Evolutionary conservation across 2,329 filamentous ascomycete genomes (phyloP), one percentile per base, ranked within the genome.

Genomic region (Nigrograna mackinnonii): DNA sequence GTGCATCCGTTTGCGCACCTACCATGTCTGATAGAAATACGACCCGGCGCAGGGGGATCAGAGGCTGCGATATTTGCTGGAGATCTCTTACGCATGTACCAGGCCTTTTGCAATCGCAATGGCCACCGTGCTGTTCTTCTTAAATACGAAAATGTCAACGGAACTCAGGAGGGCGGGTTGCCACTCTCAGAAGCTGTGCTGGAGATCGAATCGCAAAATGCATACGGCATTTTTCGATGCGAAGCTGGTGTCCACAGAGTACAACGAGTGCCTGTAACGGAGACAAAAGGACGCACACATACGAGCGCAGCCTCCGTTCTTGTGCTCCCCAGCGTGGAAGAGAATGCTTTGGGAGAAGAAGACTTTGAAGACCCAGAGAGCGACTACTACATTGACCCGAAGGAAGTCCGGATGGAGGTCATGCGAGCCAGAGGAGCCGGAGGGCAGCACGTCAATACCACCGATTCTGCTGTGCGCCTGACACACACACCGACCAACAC

Each of bases 381-480:
- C 68, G 88, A 96, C 64, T 96, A 95, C 72, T 96, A 91, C 72
- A 79, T 99, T 46, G 83, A 95, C 61, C 83, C 88, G 5, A 79
- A 84, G 47, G 92, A 99, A 45, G 90, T 99, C 18, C 79, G 79
- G 38, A 77, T 83, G 16, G 94, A 99, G 64, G 89, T 91, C 47
- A 96, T 97, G 91, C 82, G 91, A 13, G 91, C 94, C 0, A 78
- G 89, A 34, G 94, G 94, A 46, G 92, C 94, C 0, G 94, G 94
- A 22, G 94, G 94, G 1, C 94, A 99, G 73, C 94, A 99, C 70
- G 94, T 99, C 64, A 99, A 99, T 73, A 96, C 92, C 68, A 99
- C 94, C 0, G 94, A 99, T 73, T 96, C 90, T 21, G 94, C 94
- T 3, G 89, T 99, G 47, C 86, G 94, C 7, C 78, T 99, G 58